Evolutionary conservation across 495 filamentous ascomycete species (phyloP), one percentile per base, ranked within the genome.

Genomic region (Penicillium subrubescens): DNA sequence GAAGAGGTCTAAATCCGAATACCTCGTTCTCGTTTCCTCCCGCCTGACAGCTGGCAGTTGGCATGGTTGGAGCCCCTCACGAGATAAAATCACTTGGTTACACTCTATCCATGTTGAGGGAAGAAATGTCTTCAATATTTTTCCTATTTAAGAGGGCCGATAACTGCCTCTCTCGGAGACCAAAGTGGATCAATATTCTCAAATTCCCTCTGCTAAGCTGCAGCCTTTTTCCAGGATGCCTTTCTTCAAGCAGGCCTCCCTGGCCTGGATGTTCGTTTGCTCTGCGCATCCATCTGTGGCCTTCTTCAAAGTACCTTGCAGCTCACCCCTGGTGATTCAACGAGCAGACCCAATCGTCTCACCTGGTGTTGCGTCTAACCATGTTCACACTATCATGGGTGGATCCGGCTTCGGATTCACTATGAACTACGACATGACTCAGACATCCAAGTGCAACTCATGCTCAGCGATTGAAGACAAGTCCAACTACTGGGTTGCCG

Each of bases 401-500:
- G 91, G 90, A 62, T 91, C 84, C 75, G 89, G 84, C 59, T 93
- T 93, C 69, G 82, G 84, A 60, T 79, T 90, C 69, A 81, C 73
- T 50, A 88, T 88, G 79, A 80, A 80, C 48, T 90, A 87, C 59
- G 75, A 84, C 52, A 71, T 79, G 31, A 81, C 90, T 12, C 77
- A 83, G 52, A 64, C 77, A 57, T 90, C 91, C 0, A 76, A 75
- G 0, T 95, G 92, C 77, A 89, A 87, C 55, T 88, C 88, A 11
- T 87, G 90, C 64, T 80, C 78, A 11, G 80, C 89, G 64, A 86
- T 83, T 60, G 81, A 83, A 61, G 92, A 95, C 74, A 79, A 88
- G 66, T 90, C 87, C 67, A 89, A 88, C 75, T 94, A 95, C 79
- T 94, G 92, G 92, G 83, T 88, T 52, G 89, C 92, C 2, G 74